Evolutionary conservation across 371 early-diverging fungal genomes (phyloP), one percentile per base, ranked within the genome.

Genomic region (Mortierella polycephala): DNA sequence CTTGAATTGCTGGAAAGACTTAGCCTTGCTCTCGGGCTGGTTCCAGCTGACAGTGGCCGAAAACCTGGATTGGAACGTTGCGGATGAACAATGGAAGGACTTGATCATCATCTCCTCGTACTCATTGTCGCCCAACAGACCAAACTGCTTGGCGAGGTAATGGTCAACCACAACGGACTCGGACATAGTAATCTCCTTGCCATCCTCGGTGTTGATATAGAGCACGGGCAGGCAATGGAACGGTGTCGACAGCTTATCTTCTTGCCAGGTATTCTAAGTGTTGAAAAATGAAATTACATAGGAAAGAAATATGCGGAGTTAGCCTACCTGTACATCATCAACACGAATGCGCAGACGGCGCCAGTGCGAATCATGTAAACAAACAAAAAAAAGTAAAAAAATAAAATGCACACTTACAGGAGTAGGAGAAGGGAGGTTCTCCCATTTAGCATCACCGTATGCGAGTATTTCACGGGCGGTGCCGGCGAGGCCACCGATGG

Each of bases 51-150:
- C 67, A 8, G 45, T 10, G 7, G 16, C 54, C 0, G 68, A 44
- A 57, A 67, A 67, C n/a, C 18, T 64, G 64, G 51, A 76, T 0
- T 64, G 64, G 51, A 76, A 0, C 2, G 30, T 13, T 16, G 37
- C 11, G 16, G 64, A 53, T 9, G 76, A 71, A 0, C 21, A 55
- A 21, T 71, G 64, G 50, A 67, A 61, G 13, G 49, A 40, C 54
- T 67, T 71, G 57, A 76, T 71, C 55, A 71, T 0, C 14, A 21
- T 47, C 40, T 66, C 71, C 39, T 76, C 71, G 37, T 71, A 76
- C n/a, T 62, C 68, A 46, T 76, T 76, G 21, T 67, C 60, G 20
- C 76, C 76, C 21, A 76, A 23, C n/a, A 76, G 71, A 54, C 51
- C 60, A n/a, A 67, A 71, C 14, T 21, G 41, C 57, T 76, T 76